Evolutionary conservation across 2,329 filamentous ascomycete species (phyloP).

Genomic region (Nothomitra cinnamomea): DNA sequence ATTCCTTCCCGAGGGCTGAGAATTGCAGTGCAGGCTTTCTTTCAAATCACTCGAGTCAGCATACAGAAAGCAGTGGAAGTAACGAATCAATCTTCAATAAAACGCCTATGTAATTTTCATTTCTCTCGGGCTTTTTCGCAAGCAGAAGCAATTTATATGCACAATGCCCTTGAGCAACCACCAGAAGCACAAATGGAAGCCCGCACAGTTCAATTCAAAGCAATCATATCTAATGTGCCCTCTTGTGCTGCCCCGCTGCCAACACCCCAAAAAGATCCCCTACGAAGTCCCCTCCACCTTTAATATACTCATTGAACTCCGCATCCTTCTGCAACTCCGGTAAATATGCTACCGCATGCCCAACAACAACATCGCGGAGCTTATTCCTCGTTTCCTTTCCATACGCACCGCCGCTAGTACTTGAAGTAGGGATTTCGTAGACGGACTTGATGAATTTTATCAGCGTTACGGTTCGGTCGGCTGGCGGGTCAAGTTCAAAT

Average conservation of each 20-base stretch:
- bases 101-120: too few species aligned
- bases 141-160: too few species aligned
- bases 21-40: too few species aligned
- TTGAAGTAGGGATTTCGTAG: neutral
- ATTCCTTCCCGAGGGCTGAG: too few species aligned
- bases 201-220: too few species aligned
- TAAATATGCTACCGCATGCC: constrained; percentile 4
- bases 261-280: constrained; percentile 3
- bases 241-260: neutral
- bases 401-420: neutral
- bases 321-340: constrained; percentile 5
- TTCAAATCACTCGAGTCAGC: too few species aligned
- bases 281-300: constrained; percentile 4
- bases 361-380: constrained; percentile 6
- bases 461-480: neutral
- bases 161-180: too few species aligned
- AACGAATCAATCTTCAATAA: too few species aligned
- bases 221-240: neutral
- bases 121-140: too few species aligned
- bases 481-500: constrained; percentile 2
- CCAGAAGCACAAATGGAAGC: too few species aligned
- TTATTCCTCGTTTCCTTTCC: neutral
- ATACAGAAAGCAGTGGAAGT: too few species aligned
- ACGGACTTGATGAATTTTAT: constrained; percentile 4
- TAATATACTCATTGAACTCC: constrained; percentile 5